A percentile compares a stretch with the other conserved stretches of the same genome.
Conservation (phyloP, 768 basidiomycete species). For the Suillus clintonianus region DNA sequence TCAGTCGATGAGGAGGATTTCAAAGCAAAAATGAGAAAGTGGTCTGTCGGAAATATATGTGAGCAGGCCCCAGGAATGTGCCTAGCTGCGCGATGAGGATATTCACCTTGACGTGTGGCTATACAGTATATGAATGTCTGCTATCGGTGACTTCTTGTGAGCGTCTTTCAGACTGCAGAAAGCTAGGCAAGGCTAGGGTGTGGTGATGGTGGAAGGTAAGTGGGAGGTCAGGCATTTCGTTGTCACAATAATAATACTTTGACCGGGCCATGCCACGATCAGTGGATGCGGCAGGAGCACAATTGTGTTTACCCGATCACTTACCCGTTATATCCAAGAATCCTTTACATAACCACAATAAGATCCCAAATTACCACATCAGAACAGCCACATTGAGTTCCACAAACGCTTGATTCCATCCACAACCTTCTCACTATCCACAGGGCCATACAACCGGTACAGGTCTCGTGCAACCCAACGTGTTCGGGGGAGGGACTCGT, state of each 20-base stretch:
- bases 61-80: neutral
- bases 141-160: neutral
- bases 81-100: constrained; percentile 9
- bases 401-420: neutral
- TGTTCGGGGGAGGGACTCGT: neutral
- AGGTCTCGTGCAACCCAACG: too few relatives aligned
- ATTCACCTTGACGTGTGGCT: constrained; percentile 12
- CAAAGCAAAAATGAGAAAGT: neutral
- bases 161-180: neutral
- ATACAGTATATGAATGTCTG: constrained; percentile 1
- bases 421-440: neutral
- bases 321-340: constrained; percentile 21
- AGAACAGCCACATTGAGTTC: neutral
- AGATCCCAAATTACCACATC: constrained; percentile 6
- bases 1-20: too few relatives aligned
- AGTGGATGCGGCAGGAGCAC: neutral
- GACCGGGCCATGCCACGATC: neutral
- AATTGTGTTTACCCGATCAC: constrained; percentile 24
- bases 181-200: neutral
- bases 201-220: constrained; percentile 7
- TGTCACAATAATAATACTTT: constrained; percentile 2
- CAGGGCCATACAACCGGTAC: too few relatives aligned
- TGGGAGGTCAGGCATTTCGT: constrained; percentile 3
- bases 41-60: neutral
- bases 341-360: constrained; percentile 25